phyloP scores from a whole-genome alignment of 1,284 basidiomycete species.

The Chiua sp. region DNA sequence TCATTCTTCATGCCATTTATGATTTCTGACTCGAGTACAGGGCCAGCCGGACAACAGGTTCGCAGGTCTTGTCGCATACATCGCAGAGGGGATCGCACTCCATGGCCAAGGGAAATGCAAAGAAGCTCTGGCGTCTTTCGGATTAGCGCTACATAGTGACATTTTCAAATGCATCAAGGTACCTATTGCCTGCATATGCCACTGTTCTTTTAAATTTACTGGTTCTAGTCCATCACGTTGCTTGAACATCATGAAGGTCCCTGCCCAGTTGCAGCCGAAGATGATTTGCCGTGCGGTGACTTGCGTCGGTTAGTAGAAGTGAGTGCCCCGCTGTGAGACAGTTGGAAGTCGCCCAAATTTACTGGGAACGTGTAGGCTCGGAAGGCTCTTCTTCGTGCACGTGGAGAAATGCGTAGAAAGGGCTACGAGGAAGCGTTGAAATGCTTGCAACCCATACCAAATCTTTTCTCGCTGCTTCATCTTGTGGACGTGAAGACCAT shows the following conservation, averaged over 20 bases:
- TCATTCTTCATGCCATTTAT: not conserved
- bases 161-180: too few species aligned
- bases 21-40: not conserved
- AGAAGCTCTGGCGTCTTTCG: not conserved
- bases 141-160: not conserved
- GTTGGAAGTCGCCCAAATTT: not conserved
- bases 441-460: not conserved
- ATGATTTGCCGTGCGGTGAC: not conserved
- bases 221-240: not conserved
- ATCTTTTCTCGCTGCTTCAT: conserved; percentile 10
- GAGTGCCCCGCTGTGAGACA: not conserved
- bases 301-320: conserved; percentile 2
- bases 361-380: not conserved
- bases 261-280: not conserved
- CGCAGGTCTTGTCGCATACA: not conserved
- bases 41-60: not conserved
- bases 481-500: not conserved
- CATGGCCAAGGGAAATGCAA: not conserved
- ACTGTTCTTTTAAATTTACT: too few species aligned
- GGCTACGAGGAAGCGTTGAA: not conserved
- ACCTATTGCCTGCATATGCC: too few species aligned
- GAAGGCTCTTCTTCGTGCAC: not conserved
- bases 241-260: not conserved
- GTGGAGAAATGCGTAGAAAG: not conserved
- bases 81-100: conserved; percentile 4